phyloP scores from a whole-genome alignment of 345 rosid species.

The Acer yangbiense region DNA sequence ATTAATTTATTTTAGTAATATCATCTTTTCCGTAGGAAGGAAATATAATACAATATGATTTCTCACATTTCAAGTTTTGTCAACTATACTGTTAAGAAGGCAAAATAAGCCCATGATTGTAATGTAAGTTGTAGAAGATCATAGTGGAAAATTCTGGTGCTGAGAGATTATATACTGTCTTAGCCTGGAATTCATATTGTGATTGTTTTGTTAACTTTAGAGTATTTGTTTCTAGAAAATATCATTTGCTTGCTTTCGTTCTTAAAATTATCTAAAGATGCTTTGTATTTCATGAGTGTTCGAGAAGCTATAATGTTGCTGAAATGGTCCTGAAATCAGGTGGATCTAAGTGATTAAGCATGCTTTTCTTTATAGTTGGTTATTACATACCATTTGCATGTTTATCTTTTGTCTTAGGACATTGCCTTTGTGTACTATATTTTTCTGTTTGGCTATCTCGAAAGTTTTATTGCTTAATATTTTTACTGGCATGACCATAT shows the following conservation, averaged over 20 bases:
- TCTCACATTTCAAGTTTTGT: not conserved
- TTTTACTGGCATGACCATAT: not conserved
- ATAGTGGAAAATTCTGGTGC: not conserved
- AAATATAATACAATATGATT: not conserved
- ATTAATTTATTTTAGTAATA: not conserved
- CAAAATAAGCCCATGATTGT: not conserved
- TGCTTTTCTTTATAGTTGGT: not conserved
- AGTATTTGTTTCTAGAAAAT: not conserved
- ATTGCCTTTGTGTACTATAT: not conserved
- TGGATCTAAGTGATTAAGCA: slow-evolving; percentile 2
- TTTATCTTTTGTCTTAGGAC: not conserved
- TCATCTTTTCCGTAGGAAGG: not conserved
- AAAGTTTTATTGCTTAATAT: not conserved
- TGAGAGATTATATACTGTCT: not conserved
- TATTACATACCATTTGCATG: too few relatives aligned
- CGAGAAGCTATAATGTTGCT: not conserved
- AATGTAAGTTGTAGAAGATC: not conserved
- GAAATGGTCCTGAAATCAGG: not conserved
- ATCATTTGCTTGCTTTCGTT: not conserved
- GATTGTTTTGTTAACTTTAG: not conserved
- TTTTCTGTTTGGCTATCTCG: not conserved
- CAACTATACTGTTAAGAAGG: not conserved
- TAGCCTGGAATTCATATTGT: not conserved
- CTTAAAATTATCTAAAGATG: not conserved
- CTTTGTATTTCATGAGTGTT: not conserved